These are phyloP conservation scores for Neurospora terricola DNA, from an alignment of 495 filamentous ascomycete genomes.

Conservation along the genomic window DNA sequence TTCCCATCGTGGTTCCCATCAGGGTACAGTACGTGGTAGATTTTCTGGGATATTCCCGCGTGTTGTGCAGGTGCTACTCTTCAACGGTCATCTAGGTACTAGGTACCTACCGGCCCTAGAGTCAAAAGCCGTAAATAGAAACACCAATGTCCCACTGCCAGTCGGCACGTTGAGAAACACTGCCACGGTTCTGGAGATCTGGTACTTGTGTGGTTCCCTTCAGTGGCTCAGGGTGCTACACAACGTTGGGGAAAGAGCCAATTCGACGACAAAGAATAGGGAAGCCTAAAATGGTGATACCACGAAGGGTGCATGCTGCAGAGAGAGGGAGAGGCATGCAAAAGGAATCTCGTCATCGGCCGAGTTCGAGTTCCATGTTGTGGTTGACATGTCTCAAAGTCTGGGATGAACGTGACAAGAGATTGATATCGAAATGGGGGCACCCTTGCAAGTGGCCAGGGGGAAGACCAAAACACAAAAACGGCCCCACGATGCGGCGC, in stretches of 20 bases:
- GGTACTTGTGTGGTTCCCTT: neutral
- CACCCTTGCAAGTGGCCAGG: neutral
- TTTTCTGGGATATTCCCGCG: no score
- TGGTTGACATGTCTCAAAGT: neutral
- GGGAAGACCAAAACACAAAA: neutral
- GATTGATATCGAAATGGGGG: neutral
- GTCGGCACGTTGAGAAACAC: neutral
- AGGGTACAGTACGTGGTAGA: neutral
- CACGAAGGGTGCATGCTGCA: neutral
- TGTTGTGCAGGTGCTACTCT: no score
- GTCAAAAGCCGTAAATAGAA: neutral
- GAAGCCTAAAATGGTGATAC: neutral
- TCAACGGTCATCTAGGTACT: no score
- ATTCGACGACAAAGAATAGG: neutral
- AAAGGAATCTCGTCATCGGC: neutral
- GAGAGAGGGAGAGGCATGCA: neutral
- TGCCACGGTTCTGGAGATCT: neutral
- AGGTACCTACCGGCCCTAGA: no score
- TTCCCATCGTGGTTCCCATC: neutral
- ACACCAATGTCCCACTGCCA: neutral
- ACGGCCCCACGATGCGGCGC: constrained; percentile 10
- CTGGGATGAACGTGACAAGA: neutral
- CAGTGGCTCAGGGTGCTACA: neutral
- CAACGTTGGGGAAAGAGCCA: neutral
- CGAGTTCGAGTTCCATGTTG: neutral